phyloP scores from a whole-genome alignment of 441 rosid genomes.

The Pelargonium fulgidum region DNA sequence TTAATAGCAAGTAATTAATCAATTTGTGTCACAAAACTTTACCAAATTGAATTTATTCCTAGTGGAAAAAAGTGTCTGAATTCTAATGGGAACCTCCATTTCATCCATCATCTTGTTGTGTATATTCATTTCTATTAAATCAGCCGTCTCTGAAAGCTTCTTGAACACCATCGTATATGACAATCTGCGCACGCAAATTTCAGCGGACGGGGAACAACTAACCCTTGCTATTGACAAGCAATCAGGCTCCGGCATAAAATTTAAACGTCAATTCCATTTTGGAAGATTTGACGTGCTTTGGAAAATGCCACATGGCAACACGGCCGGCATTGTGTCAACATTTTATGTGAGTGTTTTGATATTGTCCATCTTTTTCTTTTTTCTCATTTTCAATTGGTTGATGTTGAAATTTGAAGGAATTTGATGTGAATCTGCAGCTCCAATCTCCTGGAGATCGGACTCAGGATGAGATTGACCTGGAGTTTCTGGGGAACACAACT shows the following conservation, averaged over 20 bases:
- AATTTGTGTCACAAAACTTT: background rate
- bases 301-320: constrained; percentile 8
- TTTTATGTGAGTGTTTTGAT: background rate
- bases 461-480: constrained; percentile 4
- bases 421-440: background rate
- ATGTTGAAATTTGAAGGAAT: background rate
- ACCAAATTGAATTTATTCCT: background rate
- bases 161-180: background rate
- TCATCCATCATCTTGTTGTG: background rate
- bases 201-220: background rate
- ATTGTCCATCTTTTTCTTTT: background rate
- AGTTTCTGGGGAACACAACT: background rate
- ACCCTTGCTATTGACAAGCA: background rate
- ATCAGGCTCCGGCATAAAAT: constrained; percentile 1
- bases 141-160: background rate
- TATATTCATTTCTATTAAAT: background rate
- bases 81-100: too few relatives aligned
- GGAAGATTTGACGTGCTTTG: constrained; percentile 4
- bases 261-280: background rate
- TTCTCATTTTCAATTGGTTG: background rate
- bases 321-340: background rate
- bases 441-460: background rate
- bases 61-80: background rate
- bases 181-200: background rate
- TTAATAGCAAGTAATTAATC: background rate